phyloP scores from a whole-genome alignment of 768 basidiomycete genomes.

The Termitomyces sp. region DNA sequence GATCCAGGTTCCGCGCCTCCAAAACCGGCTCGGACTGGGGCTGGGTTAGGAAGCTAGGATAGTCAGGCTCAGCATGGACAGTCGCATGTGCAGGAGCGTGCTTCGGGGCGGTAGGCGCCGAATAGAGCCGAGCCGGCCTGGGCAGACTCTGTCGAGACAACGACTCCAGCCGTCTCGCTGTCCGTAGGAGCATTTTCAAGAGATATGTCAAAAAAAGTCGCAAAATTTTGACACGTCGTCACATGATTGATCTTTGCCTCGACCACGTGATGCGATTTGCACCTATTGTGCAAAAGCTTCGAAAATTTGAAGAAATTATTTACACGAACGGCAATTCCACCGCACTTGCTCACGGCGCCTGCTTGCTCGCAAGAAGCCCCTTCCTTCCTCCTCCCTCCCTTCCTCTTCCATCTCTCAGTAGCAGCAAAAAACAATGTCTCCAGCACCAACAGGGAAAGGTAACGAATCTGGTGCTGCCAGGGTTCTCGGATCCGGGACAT shows the following conservation, averaged over 20 bases:
- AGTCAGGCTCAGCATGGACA: constrained; percentile 31
- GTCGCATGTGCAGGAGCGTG: constrained; percentile 51
- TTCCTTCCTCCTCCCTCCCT: neutral
- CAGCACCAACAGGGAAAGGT: constrained; percentile 45
- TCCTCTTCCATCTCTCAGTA: neutral
- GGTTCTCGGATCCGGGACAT: constrained; percentile 86
- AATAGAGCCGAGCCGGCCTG: constrained; percentile 66
- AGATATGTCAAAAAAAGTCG: too few species aligned
- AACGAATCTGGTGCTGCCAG: constrained; percentile 90
- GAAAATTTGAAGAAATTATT: constrained; percentile 9
- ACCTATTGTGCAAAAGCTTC: constrained; percentile 7
- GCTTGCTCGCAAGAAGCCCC: constrained; percentile 2
- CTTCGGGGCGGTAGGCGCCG: constrained; percentile 53
- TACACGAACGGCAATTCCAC: constrained; percentile 8
- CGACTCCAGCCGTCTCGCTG: constrained; percentile 36
- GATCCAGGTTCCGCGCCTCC: constrained; percentile 1
- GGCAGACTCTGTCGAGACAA: constrained; percentile 66
- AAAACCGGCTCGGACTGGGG: constrained; percentile 6
- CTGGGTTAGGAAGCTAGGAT: constrained; percentile 28
- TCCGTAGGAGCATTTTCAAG: constrained; percentile 33
- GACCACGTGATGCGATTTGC: constrained; percentile 1
- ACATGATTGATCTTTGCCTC: neutral
- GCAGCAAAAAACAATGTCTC: constrained; percentile 30
- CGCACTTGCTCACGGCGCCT: constrained; percentile 10
- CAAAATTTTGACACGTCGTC: neutral